phyloP scores from a whole-genome alignment of 2,329 filamentous ascomycete genomes.

The Pestalotiopsis sp. region DNA sequence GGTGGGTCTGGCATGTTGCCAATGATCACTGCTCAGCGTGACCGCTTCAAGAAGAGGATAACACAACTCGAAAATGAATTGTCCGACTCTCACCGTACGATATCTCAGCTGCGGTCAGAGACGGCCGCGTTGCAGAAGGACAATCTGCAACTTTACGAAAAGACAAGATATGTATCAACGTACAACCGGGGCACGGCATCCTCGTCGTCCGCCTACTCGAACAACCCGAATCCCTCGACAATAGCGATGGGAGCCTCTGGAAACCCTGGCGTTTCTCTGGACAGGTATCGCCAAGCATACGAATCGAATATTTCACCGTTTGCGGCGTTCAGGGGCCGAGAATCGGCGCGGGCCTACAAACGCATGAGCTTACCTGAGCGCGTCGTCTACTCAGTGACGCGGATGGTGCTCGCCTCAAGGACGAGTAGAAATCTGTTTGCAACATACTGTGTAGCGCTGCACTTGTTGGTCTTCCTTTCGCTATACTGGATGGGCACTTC shows the following conservation, averaged over 20 bases:
- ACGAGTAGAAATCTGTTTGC: slow-evolving; percentile 94
- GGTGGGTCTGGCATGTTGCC: slow-evolving; percentile 87
- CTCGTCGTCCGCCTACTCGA: slow-evolving; percentile 65
- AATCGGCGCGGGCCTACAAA: slow-evolving; percentile 87
- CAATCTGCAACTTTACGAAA: slow-evolving; percentile 95
- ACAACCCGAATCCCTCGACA: slow-evolving; percentile 76
- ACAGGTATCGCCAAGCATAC: slow-evolving; percentile 89
- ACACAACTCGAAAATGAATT: slow-evolving; percentile 87
- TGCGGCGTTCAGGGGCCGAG: slow-evolving; percentile 90
- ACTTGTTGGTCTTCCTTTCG: slow-evolving; percentile 84
- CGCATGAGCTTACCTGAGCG: slow-evolving; percentile 92
- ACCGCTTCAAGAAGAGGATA: slow-evolving; percentile 97
- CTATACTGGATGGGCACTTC: slow-evolving; percentile 80
- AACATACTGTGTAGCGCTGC: slow-evolving; percentile 84
- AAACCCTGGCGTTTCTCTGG: slow-evolving; percentile 68
- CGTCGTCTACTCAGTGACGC: slow-evolving; percentile 85
- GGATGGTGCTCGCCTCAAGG: slow-evolving; percentile 86
- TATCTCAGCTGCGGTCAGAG: slow-evolving; percentile 87
- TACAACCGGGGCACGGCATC: slow-evolving; percentile 76
- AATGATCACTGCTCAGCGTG: slow-evolving; percentile 97
- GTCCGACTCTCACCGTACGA: slow-evolving; percentile 77
- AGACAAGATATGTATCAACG: slow-evolving; percentile 92
- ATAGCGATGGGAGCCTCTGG: slow-evolving; percentile 60
- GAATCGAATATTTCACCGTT: slow-evolving; percentile 96
- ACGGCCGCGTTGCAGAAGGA: slow-evolving; percentile 92